Evolutionary conservation across 2,329 filamentous ascomycete species (phyloP), one percentile per base, ranked within the genome.

Genomic region (Diaporthe australafricana): DNA sequence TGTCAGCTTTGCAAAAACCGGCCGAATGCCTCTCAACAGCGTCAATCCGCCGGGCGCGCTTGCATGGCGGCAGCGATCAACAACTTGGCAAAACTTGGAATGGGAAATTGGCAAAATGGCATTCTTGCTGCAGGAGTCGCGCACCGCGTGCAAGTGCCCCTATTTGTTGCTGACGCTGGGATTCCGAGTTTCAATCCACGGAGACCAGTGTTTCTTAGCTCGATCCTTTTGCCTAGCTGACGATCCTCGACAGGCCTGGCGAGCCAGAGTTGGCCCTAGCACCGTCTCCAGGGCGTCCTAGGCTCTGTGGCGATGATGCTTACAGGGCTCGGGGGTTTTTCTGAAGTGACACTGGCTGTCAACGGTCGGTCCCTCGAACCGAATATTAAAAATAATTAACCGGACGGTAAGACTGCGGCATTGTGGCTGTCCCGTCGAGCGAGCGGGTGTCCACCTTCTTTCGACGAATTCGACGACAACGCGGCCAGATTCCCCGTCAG

Each of bases 31-130:
- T 25, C 38, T 22, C n/a, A n/a, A 25, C 17, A 62, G 52, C 45
- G 48, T 52, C 53, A 55, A 52, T n/a, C 32, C 11, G 25, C 47
- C 57, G 56, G 47, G 62, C 47, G 56, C 57, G 68, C 32, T 22
- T 53, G 47, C 70, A 67, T 47, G 63, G 70, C 38, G 35, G 53
- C 42, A 68, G 70, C 65, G 65, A 69, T 72, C 56, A 53, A 38
- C 50, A 42, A 38, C 55, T 45, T 63, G 63, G 53, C 56, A 69
- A 68, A 73, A 71, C 72, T 71, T 73, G 72, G 69, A 73, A 73
- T 69, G 69, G 72, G 72, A 73, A 73, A 73, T 73, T 73, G 69
- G 60, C 40, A 68, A 67, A 71, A 73, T 73, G 48, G 72, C 72
- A 68, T 73, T n/a, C 55, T 68, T 71, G 40, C 48, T 66, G 71